phyloP scores from a whole-genome alignment of 73 alveolate genomes.

The Tetrahymena malaccensis region DNA sequence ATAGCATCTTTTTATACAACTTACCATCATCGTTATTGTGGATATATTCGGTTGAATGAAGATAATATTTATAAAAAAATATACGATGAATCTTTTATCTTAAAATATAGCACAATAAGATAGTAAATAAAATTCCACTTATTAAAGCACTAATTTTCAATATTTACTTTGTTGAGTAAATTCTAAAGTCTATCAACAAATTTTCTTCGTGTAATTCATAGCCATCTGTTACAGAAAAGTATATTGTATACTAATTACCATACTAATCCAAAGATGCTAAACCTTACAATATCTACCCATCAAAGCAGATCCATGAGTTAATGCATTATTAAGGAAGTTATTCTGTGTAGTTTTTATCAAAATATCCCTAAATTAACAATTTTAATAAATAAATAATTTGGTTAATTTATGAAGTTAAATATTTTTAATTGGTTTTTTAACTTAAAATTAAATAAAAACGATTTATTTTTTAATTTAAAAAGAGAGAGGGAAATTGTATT shows the following conservation, averaged over 20 bases:
- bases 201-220: background rate
- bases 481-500: too few species aligned
- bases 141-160: background rate
- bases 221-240: background rate
- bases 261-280: background rate
- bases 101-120: background rate
- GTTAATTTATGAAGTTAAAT: too few species aligned
- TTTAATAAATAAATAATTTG: too few species aligned
- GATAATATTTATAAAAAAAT: background rate
- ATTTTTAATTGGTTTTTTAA: too few species aligned
- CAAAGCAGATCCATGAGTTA: background rate
- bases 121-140: background rate
- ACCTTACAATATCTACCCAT: background rate
- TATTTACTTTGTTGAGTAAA: background rate
- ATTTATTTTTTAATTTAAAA: too few species aligned
- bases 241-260: background rate
- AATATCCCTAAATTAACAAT: background rate
- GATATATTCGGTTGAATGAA: background rate
- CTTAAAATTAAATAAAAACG: too few species aligned
- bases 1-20: background rate
- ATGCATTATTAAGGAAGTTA: background rate
- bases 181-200: background rate
- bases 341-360: background rate
- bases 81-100: background rate
- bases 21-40: background rate